Base-by-base conservation (phyloP, 306 rosid species). In the Lotus japonicus region DNA sequence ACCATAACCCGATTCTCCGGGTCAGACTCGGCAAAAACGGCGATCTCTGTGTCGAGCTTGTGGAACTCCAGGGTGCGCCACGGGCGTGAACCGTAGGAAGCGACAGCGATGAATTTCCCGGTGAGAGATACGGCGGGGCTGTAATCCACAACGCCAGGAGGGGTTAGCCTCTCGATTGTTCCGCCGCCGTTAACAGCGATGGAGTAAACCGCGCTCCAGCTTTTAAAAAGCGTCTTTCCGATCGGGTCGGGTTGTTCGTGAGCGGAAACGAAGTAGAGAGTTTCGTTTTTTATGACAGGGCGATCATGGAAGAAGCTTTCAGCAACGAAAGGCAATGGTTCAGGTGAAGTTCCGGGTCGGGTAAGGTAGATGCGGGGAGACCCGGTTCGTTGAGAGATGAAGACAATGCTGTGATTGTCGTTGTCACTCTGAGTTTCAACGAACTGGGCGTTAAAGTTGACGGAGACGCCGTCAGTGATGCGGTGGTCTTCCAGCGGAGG, bases 391-490 rank as follows among this genome's bases (percentile, higher is more conserved):
- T 91, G 94, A 7, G 92, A 91, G 42, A 86, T 16, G 59, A 88
- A 88, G 35, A 91, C 87, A 48, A 91, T 9, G 17, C 59, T 61
- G 4, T 38, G 73, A 28, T 28, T 28, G 64, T 41, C 3, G 4
- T 59, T 9, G 1, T 35, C 41, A 35, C 9, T 6, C 9, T 35
- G 21, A 48, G 53, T 8, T 5, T 77, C 75, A 2, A 77, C 5
- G 63, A 91, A 91, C 10, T 88, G 94, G 14, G 87, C 89, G 4
- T 91, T 91, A 79, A 83, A 83, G 64, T 91, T 91, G 68, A 91
- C 9, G n/a, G 97, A 88, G 42, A 33, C 10, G 19, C 85, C 86
- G 14, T 91, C 97, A 19, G 96, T 72, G 80, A 88, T 80, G 55
- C 79, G 81, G 49, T 16, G 76, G 14, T 88, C 97, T 2, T 3